These are phyloP conservation scores for Trametes punicea DNA, from an alignment of 768 basidiomycete genomes.

Conservation along the genomic window DNA sequence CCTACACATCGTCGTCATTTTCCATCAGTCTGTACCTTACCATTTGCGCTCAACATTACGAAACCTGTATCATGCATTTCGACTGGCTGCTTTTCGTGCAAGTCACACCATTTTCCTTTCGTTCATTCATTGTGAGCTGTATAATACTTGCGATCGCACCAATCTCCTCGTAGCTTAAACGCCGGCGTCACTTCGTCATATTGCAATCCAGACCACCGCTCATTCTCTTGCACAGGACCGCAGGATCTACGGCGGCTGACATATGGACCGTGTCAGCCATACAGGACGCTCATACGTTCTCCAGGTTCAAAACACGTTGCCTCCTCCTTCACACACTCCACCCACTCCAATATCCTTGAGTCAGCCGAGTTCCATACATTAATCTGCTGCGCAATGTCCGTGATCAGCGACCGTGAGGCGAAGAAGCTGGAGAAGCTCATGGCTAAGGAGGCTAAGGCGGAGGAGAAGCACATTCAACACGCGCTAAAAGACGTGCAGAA, in stretches of 20 bases:
- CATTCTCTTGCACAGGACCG: no score
- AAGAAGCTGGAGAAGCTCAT: conserved; percentile 19
- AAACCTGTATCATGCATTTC: no score
- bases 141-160: no score
- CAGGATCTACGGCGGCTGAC: background rate
- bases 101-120: no score
- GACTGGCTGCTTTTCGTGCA: no score
- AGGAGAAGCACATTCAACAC: conserved; percentile 12
- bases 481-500: conserved; percentile 14
- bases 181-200: no score
- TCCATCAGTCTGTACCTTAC: no score
- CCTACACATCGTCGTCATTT: no score
- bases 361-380: background rate
- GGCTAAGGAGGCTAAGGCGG: conserved; percentile 11
- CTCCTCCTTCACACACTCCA: background rate
- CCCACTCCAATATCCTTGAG: background rate
- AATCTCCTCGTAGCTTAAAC: no score
- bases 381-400: conserved; percentile 7
- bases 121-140: no score
- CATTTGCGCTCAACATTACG: no score
- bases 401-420: conserved; percentile 2
- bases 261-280: conserved; percentile 7
- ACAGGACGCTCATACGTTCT: background rate
- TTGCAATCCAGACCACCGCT: no score
- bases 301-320: background rate